Evolutionary conservation across 2,329 filamentous ascomycete species (phyloP).

Genomic region (Claviceps africana): DNA sequence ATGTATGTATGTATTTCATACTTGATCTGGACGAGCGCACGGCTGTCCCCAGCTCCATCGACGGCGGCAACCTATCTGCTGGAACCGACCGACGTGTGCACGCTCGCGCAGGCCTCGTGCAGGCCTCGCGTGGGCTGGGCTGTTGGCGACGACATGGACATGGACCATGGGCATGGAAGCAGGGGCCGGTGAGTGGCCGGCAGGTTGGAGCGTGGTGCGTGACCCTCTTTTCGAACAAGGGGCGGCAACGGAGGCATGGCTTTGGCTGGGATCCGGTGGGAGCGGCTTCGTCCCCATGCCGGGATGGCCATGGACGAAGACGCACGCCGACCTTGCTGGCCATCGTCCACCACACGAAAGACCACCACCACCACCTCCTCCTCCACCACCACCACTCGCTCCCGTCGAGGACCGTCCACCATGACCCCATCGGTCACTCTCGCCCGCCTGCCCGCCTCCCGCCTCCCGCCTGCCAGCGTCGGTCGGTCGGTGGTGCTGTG

Average conservation of each 20-base stretch:
- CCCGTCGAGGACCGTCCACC: no score
- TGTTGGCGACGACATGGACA: constrained; percentile 4
- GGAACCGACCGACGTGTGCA: constrained; percentile 3
- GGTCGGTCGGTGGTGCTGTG: constrained; percentile 3
- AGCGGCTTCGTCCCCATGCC: neutral
- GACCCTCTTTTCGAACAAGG: constrained; percentile 4
- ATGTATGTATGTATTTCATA: neutral
- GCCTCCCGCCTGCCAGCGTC: neutral
- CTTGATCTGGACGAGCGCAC: constrained; percentile 1
- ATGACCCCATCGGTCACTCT: neutral
- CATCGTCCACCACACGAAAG: neutral
- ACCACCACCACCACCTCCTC: no score
- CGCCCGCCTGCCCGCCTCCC: neutral
- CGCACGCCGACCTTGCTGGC: neutral
- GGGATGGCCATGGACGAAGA: neutral
- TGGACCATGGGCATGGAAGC: no score
- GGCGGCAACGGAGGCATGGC: constrained; percentile 7
- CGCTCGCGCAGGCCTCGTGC: no score
- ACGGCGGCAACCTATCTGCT: constrained; percentile 2
- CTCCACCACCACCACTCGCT: no score
- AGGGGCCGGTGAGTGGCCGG: neutral
- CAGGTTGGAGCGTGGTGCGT: neutral
- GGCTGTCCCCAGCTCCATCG: neutral
- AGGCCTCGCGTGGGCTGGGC: constrained; percentile 4
- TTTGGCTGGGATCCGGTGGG: constrained; percentile 3